Base-by-base conservation (phyloP, 495 filamentous ascomycete genomes). In the Rostrohypoxylon terebratum region DNA sequence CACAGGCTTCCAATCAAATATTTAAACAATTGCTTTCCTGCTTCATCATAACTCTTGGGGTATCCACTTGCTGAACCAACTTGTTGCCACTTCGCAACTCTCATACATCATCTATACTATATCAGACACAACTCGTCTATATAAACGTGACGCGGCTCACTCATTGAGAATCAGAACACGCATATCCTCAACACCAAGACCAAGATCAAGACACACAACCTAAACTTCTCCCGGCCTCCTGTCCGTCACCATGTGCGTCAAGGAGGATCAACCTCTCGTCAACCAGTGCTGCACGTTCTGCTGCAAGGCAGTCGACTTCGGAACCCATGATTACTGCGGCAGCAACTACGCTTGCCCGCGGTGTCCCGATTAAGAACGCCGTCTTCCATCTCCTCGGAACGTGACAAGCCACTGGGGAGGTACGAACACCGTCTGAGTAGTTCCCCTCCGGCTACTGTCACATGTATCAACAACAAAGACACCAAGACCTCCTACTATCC, bases 271-370 rank as follows among this genome's bases (percentile, higher is more conserved):
- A 66, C 77, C 81, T 68, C 82, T 83, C 62, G 83, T 85, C 79
- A 77, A 84, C 78, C 66, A 82, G 58, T 85, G 83, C 81, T 85
- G 83, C 83, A 82, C 82, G 23, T 85, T 82, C 67, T 85, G 83
- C 80, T 85, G 83, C 82, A 84, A 83, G 77, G 83, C 83, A 44
- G 76, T 83, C 61, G 83, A 85, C 77, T 85, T 83, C 38, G 83
- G 83, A 70, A 85, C 83, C 42, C 83, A 85, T 72, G 83, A 85
- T 72, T 85, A 83, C 76, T 85, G 83, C 81, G 81, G 81, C 18
- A 71, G 61, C 45, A 77, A 77, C 73, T 69, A 75, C 36, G 76
- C 83, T 63, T 85, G 82, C 76, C 81, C 81, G 23, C 70, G 78
- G 50, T 85, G 83, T 80, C 78, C 80, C 50, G 80, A 83, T 67